Base-by-base conservation (phyloP, 768 basidiomycete species). In the Termitomyces bulborhizus region DNA sequence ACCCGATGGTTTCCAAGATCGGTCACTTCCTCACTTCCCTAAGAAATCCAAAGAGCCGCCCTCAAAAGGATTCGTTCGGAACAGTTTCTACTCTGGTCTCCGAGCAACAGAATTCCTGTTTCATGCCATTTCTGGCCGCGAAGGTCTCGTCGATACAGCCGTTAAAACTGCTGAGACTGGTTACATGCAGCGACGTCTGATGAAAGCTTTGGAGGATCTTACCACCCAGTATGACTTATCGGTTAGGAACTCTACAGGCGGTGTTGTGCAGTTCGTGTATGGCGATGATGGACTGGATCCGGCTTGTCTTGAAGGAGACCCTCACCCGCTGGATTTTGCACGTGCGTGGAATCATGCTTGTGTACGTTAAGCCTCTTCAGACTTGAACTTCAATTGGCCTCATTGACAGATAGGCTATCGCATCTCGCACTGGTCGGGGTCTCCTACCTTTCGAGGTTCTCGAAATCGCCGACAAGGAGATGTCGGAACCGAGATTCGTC, bases 91-190 rank as follows among this genome's bases (percentile, higher is more conserved):
- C 71, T 86, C 87, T 5, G 97, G 97, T 9, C 74, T 99, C 34
- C 76, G 81, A 0, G 90, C 97, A 0, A 95, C 95, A 16, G 97
- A 99, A 66, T 99, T 99, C 74, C 69, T 99, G 51, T 98, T 98
- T 77, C 97, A 99, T 71, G 97, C 97, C 53, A 98, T 99, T 62
- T 97, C 95, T 13, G 97, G 97, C 55, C 88, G 97, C 64, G 97
- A 98, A 74, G 97, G 97, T 71, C 73, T 99, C 51, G 96, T 99
- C 65, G 97, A 99, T 73, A 99, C 97, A 0, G 97, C 97, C 26
- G 97, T 99, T 71, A 99, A 99, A 74, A 99, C 97, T 0, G 97
- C 97, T 13, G 97, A 99, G 71, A 99, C 97, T 1, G 97, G 97
- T 41, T 99, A 99, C 74, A 99, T 99, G 96, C 93, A 96, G 66